Base-by-base conservation (phyloP, 257 asterid species). In the Vinca minor region DNA sequence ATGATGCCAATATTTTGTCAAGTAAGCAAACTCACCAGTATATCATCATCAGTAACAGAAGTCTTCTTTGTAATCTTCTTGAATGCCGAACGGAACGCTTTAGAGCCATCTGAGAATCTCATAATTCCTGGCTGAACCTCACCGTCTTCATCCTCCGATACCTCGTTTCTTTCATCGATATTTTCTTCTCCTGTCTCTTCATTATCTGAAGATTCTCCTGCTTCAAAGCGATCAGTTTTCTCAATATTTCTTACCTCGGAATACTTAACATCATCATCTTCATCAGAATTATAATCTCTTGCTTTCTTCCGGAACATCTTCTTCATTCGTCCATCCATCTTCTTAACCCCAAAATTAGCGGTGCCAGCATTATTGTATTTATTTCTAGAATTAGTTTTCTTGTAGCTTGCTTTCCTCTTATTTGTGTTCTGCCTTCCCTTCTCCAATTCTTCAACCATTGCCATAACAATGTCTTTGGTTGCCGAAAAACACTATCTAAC, bases 211-310 rank as follows among this genome's bases (percentile, higher is more conserved):
- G 54, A 56, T 18, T 70, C 82, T 47, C 50, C 69, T 31, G 68
- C 85, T 15, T 66, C 25, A 36, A n/a, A n/a, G n/a, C n/a, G n/a
- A n/a, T n/a, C 14, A 9, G 53, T 29, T 59, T 9, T 25, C 72
- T n/a, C 0, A 17, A 17, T 3, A 0, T 12, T 14, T 15, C 29
- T 70, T 57, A 11, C 36, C 69, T n/a, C n/a, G n/a, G n/a, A n/a
- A n/a, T n/a, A n/a, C 3, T 71, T 59, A 2, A 2, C 38, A 2
- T 34, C 38, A 34, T 56, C 95, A 4, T 82, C 91, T 8, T 77
- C 86, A 50, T 78, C 96, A 0, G 98, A 92, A 74, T 92, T 81
- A 75, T 92, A 89, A 47, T 87, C 89, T 74, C 89, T 78, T 18
- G 83, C 95, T 64, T 83, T 85, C 71, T 74, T 93, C 78, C 78